Conservation (phyloP, 202 grass and related monocot species). For the Dendrocalamus latiflorus region DNA sequence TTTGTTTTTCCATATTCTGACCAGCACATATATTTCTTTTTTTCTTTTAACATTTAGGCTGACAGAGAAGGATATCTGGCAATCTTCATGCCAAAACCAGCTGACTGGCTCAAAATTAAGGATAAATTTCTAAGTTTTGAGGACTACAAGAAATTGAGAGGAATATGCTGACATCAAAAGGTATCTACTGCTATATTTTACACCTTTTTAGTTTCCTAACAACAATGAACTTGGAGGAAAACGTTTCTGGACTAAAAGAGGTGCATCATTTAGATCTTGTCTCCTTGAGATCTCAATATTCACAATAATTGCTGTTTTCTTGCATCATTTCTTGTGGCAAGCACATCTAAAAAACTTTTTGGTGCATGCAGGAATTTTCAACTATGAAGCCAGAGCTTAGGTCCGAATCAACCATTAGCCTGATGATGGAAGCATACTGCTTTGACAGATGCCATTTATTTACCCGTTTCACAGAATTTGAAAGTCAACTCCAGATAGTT, state of each 20-base stretch:
- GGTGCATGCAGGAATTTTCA: not conserved
- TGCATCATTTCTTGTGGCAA: not conserved
- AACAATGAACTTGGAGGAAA: not conserved
- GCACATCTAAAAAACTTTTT: not conserved
- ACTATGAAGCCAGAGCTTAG: not conserved
- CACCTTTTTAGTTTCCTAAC: not conserved
- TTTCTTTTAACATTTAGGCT: constrained; percentile 40
- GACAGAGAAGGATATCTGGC: constrained; percentile 90
- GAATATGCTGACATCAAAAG: constrained; percentile 38
- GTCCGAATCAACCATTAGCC: not conserved
- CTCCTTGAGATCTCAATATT: not conserved
- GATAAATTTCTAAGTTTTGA: constrained; percentile 70
- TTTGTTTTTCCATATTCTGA: not conserved
- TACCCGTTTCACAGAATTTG: not conserved
- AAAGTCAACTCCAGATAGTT: not conserved
- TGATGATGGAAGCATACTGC: not conserved
- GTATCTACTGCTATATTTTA: not conserved
- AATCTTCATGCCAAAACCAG: constrained; percentile 77
- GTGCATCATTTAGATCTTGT: not conserved
- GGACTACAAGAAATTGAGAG: constrained; percentile 73
- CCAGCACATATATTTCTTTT: not conserved
- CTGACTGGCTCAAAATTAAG: constrained; percentile 86
- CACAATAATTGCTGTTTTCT: not conserved
- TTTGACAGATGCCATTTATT: not conserved
- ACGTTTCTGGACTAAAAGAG: not conserved